Percentiles rank a stretch among this genome's conserved stretches.
Evolutionary conservation across 2,329 filamentous ascomycete genomes (phyloP).

Genomic region (Volutella citrinella): DNA sequence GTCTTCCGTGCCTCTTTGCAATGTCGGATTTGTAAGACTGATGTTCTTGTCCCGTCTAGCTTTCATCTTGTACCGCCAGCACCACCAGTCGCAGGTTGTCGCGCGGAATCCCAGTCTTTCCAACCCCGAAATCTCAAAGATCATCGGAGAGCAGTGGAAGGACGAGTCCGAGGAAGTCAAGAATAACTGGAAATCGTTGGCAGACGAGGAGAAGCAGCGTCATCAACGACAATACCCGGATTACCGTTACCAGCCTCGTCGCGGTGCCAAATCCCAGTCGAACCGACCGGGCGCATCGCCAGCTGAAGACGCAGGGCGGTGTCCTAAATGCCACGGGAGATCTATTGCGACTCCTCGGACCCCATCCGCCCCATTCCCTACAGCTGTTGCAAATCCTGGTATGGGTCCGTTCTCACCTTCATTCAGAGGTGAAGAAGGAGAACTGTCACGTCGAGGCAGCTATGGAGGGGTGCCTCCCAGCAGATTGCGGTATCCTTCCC

Average conservation of each 20-base stretch:
- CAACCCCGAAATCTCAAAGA: constrained; percentile 96
- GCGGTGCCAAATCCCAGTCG: constrained; percentile 42
- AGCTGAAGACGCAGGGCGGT: constrained; percentile 54
- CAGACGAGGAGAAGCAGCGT: constrained; percentile 87
- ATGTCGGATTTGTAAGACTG: too few species aligned
- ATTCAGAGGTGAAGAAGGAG: constrained; percentile 20
- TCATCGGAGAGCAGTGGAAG: constrained; percentile 92
- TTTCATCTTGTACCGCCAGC: constrained; percentile 95
- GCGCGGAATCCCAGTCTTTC: constrained; percentile 81
- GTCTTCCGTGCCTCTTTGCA: too few species aligned
- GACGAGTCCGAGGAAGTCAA: constrained; percentile 71
- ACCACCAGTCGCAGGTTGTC: constrained; percentile 81
- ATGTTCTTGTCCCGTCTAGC: too few species aligned
- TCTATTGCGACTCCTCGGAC: constrained; percentile 62
- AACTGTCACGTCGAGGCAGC: constrained; percentile 25
- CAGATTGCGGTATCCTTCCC: constrained; percentile 18
- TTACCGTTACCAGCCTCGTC: constrained; percentile 89
- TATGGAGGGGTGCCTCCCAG: constrained; percentile 22
- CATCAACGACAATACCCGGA: constrained; percentile 89
- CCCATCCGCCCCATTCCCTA: constrained; percentile 47
- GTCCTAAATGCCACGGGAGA: constrained; percentile 69
- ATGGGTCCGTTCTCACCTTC: constrained; percentile 20
- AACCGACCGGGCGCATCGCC: constrained; percentile 31
- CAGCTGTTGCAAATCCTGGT: constrained; percentile 26
- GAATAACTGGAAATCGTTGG: constrained; percentile 81